These are phyloP conservation scores for Nitzschia putrida DNA, from an alignment of 108 stramenopile species.

Conservation along the genomic window DNA sequence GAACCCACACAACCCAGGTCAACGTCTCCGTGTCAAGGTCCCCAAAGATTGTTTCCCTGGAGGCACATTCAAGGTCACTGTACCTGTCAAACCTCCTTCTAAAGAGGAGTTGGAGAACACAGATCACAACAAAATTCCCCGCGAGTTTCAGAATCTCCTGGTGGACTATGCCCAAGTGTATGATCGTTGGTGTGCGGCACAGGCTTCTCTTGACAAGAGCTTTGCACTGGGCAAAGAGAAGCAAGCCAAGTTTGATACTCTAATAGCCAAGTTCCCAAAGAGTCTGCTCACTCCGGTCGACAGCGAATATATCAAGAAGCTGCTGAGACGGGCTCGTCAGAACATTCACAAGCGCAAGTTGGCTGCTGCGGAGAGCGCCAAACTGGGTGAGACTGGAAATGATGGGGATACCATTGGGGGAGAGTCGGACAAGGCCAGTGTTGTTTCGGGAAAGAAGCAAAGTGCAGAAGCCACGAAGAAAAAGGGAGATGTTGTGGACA, in stretches of 20 bases:
- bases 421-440: conserved; percentile 13
- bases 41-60: conserved; percentile 67
- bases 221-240: conserved; percentile 59
- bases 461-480: not conserved
- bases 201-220: conserved; percentile 44
- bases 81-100: conserved; percentile 48
- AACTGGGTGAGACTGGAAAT: not conserved
- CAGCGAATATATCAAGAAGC: conserved; percentile 53
- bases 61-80: conserved; percentile 67
- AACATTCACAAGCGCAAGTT: conserved; percentile 61
- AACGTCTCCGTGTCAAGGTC: conserved; percentile 74
- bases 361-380: conserved; percentile 18
- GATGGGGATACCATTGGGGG: conserved; percentile 8
- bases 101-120: conserved; percentile 21
- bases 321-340: conserved; percentile 68
- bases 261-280: conserved; percentile 63
- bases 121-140: conserved; percentile 67
- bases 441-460: conserved; percentile 9
- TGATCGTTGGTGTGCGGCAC: conserved; percentile 73
- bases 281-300: conserved; percentile 70
- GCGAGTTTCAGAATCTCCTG: conserved; percentile 57
- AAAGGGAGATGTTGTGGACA: conserved; percentile 19
- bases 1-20: conserved; percentile 77
- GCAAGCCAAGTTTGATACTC: conserved; percentile 72
- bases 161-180: conserved; percentile 58